Base-by-base conservation (phyloP, 2,329 filamentous ascomycete species). In the Phyllosticta capitalensis region DNA sequence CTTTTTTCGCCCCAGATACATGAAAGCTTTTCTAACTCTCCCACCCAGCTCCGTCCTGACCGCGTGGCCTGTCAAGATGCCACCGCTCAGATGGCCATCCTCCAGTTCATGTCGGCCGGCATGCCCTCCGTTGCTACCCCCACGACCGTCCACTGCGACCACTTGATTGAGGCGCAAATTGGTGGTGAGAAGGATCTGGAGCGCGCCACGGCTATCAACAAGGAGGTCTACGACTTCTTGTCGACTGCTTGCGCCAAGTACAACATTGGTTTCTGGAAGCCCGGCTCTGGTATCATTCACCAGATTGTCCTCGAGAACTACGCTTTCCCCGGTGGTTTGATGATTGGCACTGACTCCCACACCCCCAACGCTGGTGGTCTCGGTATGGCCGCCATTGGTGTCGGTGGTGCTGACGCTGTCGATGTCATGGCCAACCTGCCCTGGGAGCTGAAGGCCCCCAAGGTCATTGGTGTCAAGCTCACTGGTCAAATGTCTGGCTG, bases 211-310 rank as follows among this genome's bases (percentile, higher is more conserved):
- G 83, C 86, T 68, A 96, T 96, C 80, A 97, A 97, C 87, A 95
- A 95, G 83, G 92, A 97, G 78, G 94, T 99, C 68, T 99, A 97
- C 80, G 89, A 97, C 79, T 99, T 99, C 83, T 80, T 99, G 73
- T 84, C 91, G 63, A 86, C 87, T 64, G 89, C 92, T 66, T 97
- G 92, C 76, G 92, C 92, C 72, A 99, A 97, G 83, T 99, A 97
- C 83, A 92, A 97, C 83, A 97, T 97, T 76, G 94, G 94, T 81
- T 97, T 97, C 87, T 99, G 94, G 94, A 90, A 85, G 77, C 94
- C 94, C 65, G 94, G 94, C 69, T 96, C 92, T 74, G 94, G 94
- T 83, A 99, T 97, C 75, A 99, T 99, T 69, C 94, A 99, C 81
- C 94, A 97, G 82, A 97, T 97, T 72, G 79, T 97, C 64, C 85